A percentile compares a stretch with the other conserved stretches of the same genome.
phyloP scores from a whole-genome alignment of 2,329 filamentous ascomycete genomes.

The Ophiosphaerella herpotricha region DNA sequence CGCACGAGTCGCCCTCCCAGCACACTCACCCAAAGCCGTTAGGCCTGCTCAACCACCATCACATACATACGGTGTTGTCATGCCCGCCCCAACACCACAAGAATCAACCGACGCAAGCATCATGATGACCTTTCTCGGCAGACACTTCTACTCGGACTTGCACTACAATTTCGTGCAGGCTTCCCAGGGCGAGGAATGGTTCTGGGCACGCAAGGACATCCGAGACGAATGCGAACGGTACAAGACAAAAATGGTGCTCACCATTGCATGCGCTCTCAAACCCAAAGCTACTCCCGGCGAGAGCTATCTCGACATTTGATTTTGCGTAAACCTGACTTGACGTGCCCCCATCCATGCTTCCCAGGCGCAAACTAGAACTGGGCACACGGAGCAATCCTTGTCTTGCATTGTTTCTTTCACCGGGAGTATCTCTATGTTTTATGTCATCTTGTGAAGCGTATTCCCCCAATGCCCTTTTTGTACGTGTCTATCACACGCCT shows the following conservation, averaged over 20 bases:
- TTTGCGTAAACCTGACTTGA: neutral
- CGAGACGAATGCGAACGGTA: conserved; percentile 28
- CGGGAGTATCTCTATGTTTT: too few species aligned
- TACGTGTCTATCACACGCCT: too few species aligned
- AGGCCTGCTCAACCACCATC: conserved; percentile 7
- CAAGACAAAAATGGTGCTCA: conserved; percentile 33
- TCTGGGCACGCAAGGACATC: conserved; percentile 28
- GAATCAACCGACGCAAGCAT: conserved; percentile 24
- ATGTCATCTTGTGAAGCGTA: too few species aligned
- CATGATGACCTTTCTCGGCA: conserved; percentile 34
- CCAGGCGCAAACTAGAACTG: too few species aligned
- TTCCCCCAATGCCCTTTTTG: too few species aligned
- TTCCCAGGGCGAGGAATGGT: conserved; percentile 31
- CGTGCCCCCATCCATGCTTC: too few species aligned
- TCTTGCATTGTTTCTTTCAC: too few species aligned
- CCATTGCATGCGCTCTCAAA: conserved; percentile 30
- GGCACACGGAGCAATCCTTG: too few species aligned
- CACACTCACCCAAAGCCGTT: conserved; percentile 16
- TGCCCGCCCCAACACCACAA: conserved; percentile 20
- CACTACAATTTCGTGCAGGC: conserved; percentile 24
- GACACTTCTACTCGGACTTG: conserved; percentile 32
- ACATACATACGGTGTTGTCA: conserved; percentile 8
- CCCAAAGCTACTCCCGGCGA: conserved; percentile 12
- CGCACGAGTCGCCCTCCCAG: conserved; percentile 30
- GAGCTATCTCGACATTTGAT: conserved; percentile 25